Evolutionary conservation across 2,329 filamentous ascomycete species (phyloP).

Genomic region (Arachnomyces sp.): DNA sequence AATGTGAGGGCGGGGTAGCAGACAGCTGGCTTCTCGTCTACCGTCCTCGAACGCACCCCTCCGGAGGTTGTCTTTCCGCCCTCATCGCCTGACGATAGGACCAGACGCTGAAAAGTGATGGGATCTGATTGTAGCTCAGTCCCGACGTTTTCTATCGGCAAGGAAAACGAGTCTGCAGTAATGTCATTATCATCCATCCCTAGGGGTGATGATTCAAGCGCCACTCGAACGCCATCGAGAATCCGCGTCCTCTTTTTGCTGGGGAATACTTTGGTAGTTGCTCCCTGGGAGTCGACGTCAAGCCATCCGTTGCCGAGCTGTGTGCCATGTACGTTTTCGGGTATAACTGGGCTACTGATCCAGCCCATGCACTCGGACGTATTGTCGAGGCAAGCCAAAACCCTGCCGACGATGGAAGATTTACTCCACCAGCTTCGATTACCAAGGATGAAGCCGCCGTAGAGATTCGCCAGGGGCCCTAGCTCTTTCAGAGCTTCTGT

Average conservation of each 20-base stretch:
- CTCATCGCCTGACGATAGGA: no score
- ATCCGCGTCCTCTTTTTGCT: constrained; percentile 34
- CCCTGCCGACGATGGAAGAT: constrained; percentile 45
- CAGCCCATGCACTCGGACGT: constrained; percentile 49
- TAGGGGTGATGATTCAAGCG: constrained; percentile 32
- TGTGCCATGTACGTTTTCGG: constrained; percentile 24
- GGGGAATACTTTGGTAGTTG: constrained; percentile 9
- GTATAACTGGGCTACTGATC: constrained; percentile 38
- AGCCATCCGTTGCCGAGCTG: constrained; percentile 41
- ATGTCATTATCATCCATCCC: constrained; percentile 26
- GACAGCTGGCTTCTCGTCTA: constrained; percentile 19
- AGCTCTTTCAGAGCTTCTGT: constrained; percentile 39
- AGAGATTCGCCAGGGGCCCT: constrained; percentile 44
- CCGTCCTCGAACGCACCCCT: neutral
- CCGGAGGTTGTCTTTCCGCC: no score
- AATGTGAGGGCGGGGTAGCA: no score
- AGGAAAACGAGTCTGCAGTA: constrained; percentile 18
- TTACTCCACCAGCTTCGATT: constrained; percentile 51
- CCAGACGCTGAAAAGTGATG: no score
- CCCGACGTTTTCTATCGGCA: constrained; percentile 6
- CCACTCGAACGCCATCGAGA: constrained; percentile 31
- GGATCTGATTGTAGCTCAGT: no score
- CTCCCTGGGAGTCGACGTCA: constrained; percentile 34
- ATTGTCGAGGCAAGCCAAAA: constrained; percentile 39
- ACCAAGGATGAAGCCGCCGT: constrained; percentile 47